Percentiles rank a stretch among this genome's conserved stretches.
These are phyloP conservation scores for Noccaea caerulescens DNA, from an alignment of 345 rosid species.

Conservation along the genomic window DNA sequence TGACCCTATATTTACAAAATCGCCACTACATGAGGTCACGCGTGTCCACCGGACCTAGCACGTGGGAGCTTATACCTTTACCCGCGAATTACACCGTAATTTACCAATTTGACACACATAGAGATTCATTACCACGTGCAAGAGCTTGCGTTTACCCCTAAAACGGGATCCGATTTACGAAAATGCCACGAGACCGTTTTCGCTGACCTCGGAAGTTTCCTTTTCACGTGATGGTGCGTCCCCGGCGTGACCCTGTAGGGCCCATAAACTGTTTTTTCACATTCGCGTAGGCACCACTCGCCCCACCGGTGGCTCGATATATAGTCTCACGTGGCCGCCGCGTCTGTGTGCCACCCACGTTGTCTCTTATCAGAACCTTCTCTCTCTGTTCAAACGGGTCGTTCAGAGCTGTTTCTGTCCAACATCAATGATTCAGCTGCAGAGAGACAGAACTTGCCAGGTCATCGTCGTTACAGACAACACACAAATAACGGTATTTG, in stretches of 20 bases:
- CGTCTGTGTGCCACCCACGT: constrained; percentile 37
- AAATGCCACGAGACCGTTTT: constrained; percentile 36
- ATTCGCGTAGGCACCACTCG: constrained; percentile 35
- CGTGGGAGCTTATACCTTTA: constrained; percentile 34
- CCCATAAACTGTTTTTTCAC: neutral
- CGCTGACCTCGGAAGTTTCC: constrained; percentile 38
- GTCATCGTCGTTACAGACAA: constrained; percentile 25
- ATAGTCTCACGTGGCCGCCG: constrained; percentile 43
- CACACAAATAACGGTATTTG: constrained; percentile 35
- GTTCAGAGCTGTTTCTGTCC: constrained; percentile 39
- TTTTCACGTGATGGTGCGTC: constrained; percentile 46
- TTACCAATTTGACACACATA: constrained; percentile 32
- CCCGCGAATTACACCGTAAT: neutral
- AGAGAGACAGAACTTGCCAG: constrained; percentile 42
- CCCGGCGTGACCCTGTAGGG: constrained; percentile 45
- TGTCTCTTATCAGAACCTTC: constrained; percentile 41
- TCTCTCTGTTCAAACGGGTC: constrained; percentile 45
- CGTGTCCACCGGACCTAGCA: constrained; percentile 42
- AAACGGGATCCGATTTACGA: constrained; percentile 12
- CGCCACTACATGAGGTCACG: constrained; percentile 43
- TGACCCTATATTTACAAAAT: constrained; percentile 36
- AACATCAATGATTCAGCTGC: constrained; percentile 28
- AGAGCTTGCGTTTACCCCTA: constrained; percentile 6
- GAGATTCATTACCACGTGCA: constrained; percentile 32
- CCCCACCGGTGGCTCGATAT: constrained; percentile 35